Base-by-base conservation (phyloP, 441 rosid species). In the Heliophila coronopifolia region DNA sequence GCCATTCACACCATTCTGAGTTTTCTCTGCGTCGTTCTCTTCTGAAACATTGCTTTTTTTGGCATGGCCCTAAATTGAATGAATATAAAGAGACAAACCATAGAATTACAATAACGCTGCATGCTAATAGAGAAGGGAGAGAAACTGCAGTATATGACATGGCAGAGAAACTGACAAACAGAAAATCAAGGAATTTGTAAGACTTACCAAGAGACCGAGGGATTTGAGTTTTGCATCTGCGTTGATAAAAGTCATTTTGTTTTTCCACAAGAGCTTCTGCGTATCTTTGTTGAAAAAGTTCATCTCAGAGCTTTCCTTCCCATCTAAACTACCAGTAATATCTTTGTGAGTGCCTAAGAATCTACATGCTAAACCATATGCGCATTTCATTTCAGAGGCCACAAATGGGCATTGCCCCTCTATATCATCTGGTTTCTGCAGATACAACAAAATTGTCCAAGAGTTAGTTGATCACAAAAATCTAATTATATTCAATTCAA, bases 211-310 rank as follows among this genome's bases (percentile, higher is more conserved):
- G 13, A 91, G 86, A 43, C 88, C 95, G 22, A 82, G 80, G 57
- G 77, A 66, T 61, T 77, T 72, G 23, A 91, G 81, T 49, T 54
- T 68, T 9, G 72, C 80, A 65, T 91, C 96, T 15, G 98, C 83
- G 31, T 83, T 91, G 3, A 76, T 67, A 49, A 82, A 87, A 56
- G 63, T 66, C 80, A 84, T 65, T 61, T 79, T 91, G 35, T 78
- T 82, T 57, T 86, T 91, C 94, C 98, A 91, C 32, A 86, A 49
- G 57, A 84, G 93, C 77, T 75, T 91, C 65, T 83, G 96, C 9
- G 80, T 79, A 28, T 84, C 91, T 65, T 87, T 91, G 26, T 63
- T 84, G 67, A 86, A 63, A 34, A 52, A 79, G 74, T 91, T 86
- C 3, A 74, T 58, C 69, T 83, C 93, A 1, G 74, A 61, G 35